These are phyloP conservation scores for Fusarium begoniae DNA, from an alignment of 2,329 filamentous ascomycete genomes.

Conservation along the genomic window DNA sequence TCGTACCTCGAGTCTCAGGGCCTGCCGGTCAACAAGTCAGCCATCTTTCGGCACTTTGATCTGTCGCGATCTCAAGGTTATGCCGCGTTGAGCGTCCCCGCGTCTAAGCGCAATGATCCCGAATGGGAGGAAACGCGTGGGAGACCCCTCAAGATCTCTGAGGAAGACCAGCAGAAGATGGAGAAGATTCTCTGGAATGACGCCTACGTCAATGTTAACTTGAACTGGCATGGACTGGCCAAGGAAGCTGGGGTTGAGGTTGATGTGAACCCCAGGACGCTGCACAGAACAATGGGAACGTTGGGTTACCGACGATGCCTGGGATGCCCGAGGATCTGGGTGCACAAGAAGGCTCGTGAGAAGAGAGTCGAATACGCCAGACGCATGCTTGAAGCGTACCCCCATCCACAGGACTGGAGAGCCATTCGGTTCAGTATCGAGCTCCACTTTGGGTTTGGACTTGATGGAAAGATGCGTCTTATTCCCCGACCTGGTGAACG, in stretches of 20 bases:
- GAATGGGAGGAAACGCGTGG: slow-evolving; percentile 53
- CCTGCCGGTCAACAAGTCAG: slow-evolving; percentile 51
- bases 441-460: slow-evolving; percentile 51
- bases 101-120: slow-evolving; percentile 49
- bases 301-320: slow-evolving; percentile 49
- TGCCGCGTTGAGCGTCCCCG: slow-evolving; percentile 47
- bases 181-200: slow-evolving; percentile 51
- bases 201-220: slow-evolving; percentile 43
- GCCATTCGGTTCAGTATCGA: slow-evolving; percentile 49
- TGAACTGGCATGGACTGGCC: slow-evolving; percentile 49
- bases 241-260: slow-evolving; percentile 47
- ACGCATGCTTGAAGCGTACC: slow-evolving; percentile 46
- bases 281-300: slow-evolving; percentile 52
- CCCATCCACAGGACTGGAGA: slow-evolving; percentile 47
- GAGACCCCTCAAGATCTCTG: slow-evolving; percentile 47
- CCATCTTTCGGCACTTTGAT: slow-evolving; percentile 52
- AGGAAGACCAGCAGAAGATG: slow-evolving; percentile 49
- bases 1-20: slow-evolving; percentile 52
- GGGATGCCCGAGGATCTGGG: slow-evolving; percentile 43
- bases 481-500: slow-evolving; percentile 48
- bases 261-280: slow-evolving; percentile 47
- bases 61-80: slow-evolving; percentile 52
- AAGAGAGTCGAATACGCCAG: slow-evolving; percentile 48
- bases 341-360: slow-evolving; percentile 46
- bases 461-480: slow-evolving; percentile 49